Percentiles rank a stretch among this genome's conserved stretches.
These are phyloP conservation scores for Alternaria rosae DNA, from an alignment of 2,329 filamentous ascomycete genomes.

Conservation along the genomic window DNA sequence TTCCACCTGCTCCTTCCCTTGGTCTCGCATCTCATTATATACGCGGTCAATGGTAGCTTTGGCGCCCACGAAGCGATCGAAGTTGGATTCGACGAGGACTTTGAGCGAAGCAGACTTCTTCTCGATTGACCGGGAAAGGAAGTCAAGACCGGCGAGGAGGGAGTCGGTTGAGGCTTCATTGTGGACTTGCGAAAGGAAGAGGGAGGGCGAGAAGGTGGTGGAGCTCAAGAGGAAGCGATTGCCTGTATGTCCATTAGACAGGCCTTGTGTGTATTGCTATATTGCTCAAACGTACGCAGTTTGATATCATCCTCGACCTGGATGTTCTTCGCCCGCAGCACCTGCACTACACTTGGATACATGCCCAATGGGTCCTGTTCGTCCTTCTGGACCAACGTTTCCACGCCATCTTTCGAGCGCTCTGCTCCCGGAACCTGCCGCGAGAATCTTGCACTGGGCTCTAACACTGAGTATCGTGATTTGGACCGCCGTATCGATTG, in stretches of 20 bases:
- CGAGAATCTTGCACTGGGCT: conserved; percentile 74
- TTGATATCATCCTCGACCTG: conserved; percentile 83
- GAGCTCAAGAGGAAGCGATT: conserved; percentile 96
- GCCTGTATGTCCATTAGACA: conserved; percentile 56
- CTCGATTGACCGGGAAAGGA: conserved; percentile 89
- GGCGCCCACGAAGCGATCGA: conserved; percentile 95
- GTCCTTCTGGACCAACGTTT: conserved; percentile 85
- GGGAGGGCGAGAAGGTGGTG: conserved; percentile 89
- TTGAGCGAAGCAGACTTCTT: conserved; percentile 98
- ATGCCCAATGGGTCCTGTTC: conserved; percentile 92
- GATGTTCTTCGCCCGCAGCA: conserved; percentile 77
- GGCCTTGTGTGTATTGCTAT: conserved; percentile 4
- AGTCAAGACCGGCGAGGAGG: conserved; percentile 81
- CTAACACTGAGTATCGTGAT: conserved; percentile 85
- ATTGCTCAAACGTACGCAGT: conserved; percentile 66
- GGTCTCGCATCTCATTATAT: conserved; percentile 89
- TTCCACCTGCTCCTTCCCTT: conserved; percentile 63
- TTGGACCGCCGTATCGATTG: conserved; percentile 63
- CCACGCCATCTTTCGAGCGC: conserved; percentile 71
- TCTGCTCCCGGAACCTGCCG: conserved; percentile 74
- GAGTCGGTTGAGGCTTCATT: conserved; percentile 82
- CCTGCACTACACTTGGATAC: conserved; percentile 83
- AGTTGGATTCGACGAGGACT: conserved; percentile 95
- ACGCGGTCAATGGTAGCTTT: conserved; percentile 99
- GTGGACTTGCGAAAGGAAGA: conserved; percentile 94